A percentile compares a stretch with the other conserved stretches of the same genome.
Conservation (phyloP, 1,139 yeast genomes). For the Geotrichum aggregatum region DNA sequence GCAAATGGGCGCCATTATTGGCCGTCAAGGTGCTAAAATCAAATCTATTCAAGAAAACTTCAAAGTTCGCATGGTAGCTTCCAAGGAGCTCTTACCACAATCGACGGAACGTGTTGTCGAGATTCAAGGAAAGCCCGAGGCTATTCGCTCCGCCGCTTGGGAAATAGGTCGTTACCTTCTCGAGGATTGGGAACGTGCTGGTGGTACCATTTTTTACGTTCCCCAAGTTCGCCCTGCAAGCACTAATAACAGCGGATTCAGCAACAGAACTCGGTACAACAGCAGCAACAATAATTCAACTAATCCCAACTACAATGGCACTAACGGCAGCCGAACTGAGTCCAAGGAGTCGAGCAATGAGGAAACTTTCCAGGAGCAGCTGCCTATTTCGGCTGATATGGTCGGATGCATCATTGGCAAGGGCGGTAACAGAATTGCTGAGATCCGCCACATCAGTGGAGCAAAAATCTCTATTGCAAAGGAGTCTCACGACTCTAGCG, state of each 20-base stretch:
- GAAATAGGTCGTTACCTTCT: slow-evolving; percentile 68
- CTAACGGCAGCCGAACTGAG: slow-evolving; percentile 9
- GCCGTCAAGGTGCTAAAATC: slow-evolving; percentile 77
- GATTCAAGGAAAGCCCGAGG: slow-evolving; percentile 72
- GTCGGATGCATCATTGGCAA: slow-evolving; percentile 92
- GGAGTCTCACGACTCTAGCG: slow-evolving; percentile 56
- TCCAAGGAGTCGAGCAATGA: slow-evolving; percentile 22
- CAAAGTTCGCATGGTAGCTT: slow-evolving; percentile 79
- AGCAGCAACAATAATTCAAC: slow-evolving; percentile 4
- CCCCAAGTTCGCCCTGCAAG: slow-evolving; percentile 47
- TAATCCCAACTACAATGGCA: slow-evolving; percentile 15
- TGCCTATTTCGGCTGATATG: slow-evolving; percentile 71
- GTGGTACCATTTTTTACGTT: slow-evolving; percentile 60
- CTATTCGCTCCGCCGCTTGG: slow-evolving; percentile 54
- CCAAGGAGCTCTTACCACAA: slow-evolving; percentile 77
- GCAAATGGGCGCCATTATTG: slow-evolving; percentile 89
- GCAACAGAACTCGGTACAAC: slow-evolving; percentile 17
- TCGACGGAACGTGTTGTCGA: slow-evolving; percentile 87
- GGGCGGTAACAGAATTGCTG: slow-evolving; percentile 81
- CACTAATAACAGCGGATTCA: slow-evolving; percentile 15
- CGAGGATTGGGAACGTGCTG: slow-evolving; percentile 60
- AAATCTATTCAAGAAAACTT: slow-evolving; percentile 70
- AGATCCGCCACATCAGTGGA: slow-evolving; percentile 74
- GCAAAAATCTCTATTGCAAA: slow-evolving; percentile 78
- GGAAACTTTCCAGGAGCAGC: slow-evolving; percentile 40